Evolutionary conservation across 176 grass and related monocot genomes (phyloP).

Genomic region (Lolium perenne): DNA sequence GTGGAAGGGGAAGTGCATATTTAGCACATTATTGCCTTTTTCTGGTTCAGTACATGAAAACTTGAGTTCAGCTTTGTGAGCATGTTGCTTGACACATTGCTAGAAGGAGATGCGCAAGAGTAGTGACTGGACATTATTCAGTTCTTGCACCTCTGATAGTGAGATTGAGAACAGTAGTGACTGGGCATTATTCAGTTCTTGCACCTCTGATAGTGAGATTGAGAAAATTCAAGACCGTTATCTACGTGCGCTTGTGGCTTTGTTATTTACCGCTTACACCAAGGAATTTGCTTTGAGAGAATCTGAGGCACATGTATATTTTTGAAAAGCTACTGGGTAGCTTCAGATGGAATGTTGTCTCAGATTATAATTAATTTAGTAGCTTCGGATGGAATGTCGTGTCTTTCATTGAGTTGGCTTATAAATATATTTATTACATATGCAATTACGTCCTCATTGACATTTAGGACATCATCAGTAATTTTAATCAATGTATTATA

Average conservation of each 20-base stretch:
- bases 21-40: conserved; percentile 70
- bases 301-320: conserved; percentile 54
- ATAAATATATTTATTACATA: no score
- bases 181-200: conserved; percentile 50
- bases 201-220: no score
- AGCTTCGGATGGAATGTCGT: no score
- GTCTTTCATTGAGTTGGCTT: no score
- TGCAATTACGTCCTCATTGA: no score
- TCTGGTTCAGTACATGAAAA: conserved; percentile 67
- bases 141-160: conserved; percentile 67
- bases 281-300: conserved; percentile 56
- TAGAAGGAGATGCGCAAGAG: conserved; percentile 57
- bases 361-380: no score
- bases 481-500: no score
- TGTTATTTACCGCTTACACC: conserved; percentile 56
- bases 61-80: conserved; percentile 43
- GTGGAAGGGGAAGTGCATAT: conserved; percentile 54
- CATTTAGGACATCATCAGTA: no score
- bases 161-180: conserved; percentile 69
- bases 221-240: no score
- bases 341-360: no score
- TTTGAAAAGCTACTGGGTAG: conserved; percentile 59
- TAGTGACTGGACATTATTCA: conserved; percentile 72
- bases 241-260: neutral
- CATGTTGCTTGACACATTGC: conserved; percentile 61